phyloP scores from a whole-genome alignment of 1,284 basidiomycete genomes.

The Sporisorium graminicola region DNA sequence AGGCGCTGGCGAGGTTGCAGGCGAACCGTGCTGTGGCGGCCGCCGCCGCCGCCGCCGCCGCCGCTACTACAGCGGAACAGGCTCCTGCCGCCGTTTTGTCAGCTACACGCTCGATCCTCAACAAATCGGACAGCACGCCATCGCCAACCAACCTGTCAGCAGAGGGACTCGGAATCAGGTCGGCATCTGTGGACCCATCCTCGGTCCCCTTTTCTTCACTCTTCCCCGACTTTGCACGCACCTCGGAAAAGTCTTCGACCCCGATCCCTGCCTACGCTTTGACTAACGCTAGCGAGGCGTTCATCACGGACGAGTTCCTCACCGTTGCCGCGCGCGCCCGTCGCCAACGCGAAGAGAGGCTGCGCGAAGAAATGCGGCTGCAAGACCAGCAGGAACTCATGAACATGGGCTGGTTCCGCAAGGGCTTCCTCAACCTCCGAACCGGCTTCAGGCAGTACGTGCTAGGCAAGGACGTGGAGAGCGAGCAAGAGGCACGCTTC shows the following conservation, averaged over 20 bases:
- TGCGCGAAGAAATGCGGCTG: constrained; percentile 29
- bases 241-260: constrained; percentile 8
- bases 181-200: constrained; percentile 26
- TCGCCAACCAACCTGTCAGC: constrained; percentile 22
- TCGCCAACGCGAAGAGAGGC: constrained; percentile 30
- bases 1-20: constrained; percentile 30
- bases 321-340: constrained; percentile 44
- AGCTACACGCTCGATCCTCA: neutral
- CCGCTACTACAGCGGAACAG: constrained; percentile 5
- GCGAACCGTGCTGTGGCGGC: no score
- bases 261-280: constrained; percentile 22
- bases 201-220: constrained; percentile 26
- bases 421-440: constrained; percentile 39
- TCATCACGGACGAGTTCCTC: constrained; percentile 49
- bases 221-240: constrained; percentile 30
- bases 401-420: constrained; percentile 52
- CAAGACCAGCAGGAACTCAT: constrained; percentile 41
- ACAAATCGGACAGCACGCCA: neutral
- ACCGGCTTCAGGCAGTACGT: constrained; percentile 40
- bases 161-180: constrained; percentile 25
- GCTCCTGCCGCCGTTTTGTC: neutral
- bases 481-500: constrained; percentile 25
- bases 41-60: constrained; percentile 21
- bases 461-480: constrained; percentile 33
- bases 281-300: constrained; percentile 16